These are phyloP conservation scores for Entomortierella parvispora DNA, from an alignment of 192 early-diverging fungal genomes.

Conservation along the genomic window DNA sequence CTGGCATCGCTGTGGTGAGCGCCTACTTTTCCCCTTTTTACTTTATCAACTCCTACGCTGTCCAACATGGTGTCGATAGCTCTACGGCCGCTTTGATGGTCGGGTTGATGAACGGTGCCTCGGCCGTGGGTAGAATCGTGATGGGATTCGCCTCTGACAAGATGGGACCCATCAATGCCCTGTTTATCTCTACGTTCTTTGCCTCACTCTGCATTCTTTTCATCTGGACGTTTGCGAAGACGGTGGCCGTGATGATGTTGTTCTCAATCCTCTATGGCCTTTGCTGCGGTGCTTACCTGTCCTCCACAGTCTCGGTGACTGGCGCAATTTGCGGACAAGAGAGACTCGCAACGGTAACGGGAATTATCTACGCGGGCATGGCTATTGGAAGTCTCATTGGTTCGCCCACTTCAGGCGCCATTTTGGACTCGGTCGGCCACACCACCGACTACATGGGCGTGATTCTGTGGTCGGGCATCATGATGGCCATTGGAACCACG, in stretches of 20 bases:
- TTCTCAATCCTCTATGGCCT: slow-evolving; percentile 45
- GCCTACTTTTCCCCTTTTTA: slow-evolving; percentile 40
- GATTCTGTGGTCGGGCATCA: slow-evolving; percentile 30
- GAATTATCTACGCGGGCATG: slow-evolving; percentile 46
- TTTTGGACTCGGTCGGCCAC: slow-evolving; percentile 29
- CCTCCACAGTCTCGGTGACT: slow-evolving; percentile 44
- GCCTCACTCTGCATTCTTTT: slow-evolving; percentile 51
- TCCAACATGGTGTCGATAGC: slow-evolving; percentile 51
- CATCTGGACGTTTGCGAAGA: slow-evolving; percentile 63
- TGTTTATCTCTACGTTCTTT: slow-evolving; percentile 55
- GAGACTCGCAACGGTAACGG: slow-evolving; percentile 31
- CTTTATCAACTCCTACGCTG: slow-evolving; percentile 53
- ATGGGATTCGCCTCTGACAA: slow-evolving; percentile 67
- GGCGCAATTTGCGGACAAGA: slow-evolving; percentile 30
- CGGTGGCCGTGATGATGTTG: slow-evolving; percentile 39
- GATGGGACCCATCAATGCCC: slow-evolving; percentile 64
- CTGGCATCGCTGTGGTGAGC: slow-evolving; percentile 42
- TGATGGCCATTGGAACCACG: slow-evolving; percentile 25
- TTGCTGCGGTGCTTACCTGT: slow-evolving; percentile 48
- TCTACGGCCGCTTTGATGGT: slow-evolving; percentile 64
- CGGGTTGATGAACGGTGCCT: slow-evolving; percentile 72
- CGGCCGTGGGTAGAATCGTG: slow-evolving; percentile 68
- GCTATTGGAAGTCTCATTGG: slow-evolving; percentile 38
- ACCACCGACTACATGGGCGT: slow-evolving; percentile 35
- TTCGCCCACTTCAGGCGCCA: slow-evolving; percentile 46